phyloP scores from a whole-genome alignment of 164 flowering plant species.

The Cinnamomum micranthum region DNA sequence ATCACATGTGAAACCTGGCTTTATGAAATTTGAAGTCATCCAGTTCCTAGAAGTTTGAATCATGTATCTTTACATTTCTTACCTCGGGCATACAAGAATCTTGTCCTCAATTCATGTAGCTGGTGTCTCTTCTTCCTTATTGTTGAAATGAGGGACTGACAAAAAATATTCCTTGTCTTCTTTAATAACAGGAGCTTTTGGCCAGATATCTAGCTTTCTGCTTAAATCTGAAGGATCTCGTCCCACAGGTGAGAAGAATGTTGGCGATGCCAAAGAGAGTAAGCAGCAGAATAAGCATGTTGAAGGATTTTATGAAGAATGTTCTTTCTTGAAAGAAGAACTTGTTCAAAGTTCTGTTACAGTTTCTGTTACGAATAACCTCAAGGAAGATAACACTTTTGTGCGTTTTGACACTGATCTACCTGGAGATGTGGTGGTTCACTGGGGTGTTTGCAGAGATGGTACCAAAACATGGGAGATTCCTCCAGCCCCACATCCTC shows the following conservation, averaged over 20 bases:
- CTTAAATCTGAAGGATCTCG: slow-evolving; percentile 37
- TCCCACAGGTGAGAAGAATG: slow-evolving; percentile 28
- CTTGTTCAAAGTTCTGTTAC: slow-evolving; percentile 36
- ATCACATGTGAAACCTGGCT: no score
- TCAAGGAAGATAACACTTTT: slow-evolving; percentile 47
- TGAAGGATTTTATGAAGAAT: slow-evolving; percentile 77
- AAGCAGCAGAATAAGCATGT: slow-evolving; percentile 27
- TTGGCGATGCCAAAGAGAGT: slow-evolving; percentile 24
- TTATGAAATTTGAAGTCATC: no score
- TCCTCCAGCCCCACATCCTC: slow-evolving; percentile 68
- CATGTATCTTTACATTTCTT: no score
- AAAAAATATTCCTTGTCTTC: slow-evolving; percentile 6
- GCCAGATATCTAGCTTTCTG: slow-evolving; percentile 46
- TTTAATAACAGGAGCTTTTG: slow-evolving; percentile 47
- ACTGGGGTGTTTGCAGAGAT: slow-evolving; percentile 90
- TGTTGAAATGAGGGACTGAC: slow-evolving; percentile 14
- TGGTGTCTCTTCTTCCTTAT: neutral
- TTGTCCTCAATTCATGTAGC: neutral
- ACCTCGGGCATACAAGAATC: no score
- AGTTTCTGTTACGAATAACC: slow-evolving; percentile 56
- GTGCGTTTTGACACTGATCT: slow-evolving; percentile 73
- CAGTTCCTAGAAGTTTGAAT: no score
- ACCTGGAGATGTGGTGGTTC: slow-evolving; percentile 76
- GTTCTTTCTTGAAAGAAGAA: slow-evolving; percentile 49
- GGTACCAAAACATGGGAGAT: slow-evolving; percentile 68